Evolutionary conservation across 1,284 basidiomycete genomes (phyloP), one percentile per base, ranked within the genome.

Genomic region (Cryptococcus sp.): DNA sequence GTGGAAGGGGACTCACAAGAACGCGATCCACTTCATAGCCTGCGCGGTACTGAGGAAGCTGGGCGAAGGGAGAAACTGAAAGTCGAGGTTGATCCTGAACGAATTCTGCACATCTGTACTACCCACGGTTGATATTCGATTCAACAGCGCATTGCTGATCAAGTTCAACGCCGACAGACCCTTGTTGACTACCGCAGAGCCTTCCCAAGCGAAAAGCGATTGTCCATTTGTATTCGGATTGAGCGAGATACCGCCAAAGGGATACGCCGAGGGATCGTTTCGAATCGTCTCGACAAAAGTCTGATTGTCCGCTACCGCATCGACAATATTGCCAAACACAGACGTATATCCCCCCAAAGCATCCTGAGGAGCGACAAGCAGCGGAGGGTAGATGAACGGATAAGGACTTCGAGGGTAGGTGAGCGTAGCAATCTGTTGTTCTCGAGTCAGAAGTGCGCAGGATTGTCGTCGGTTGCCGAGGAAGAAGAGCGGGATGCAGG

Each of bases 401-500:
- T 45, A 60, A 19, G 33, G 5, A 26, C 50, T 49, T 5, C 18
- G 33, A 10, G 62, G 59, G 37, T 59, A 66, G 1, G 57, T 53
- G 14, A 64, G 39, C 2, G 47, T 37, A 22, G 49, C 50, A 11
- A 57, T 23, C 3, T 21, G 18, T 36, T 52, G 46, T 10, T 51
- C 48, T 9, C 33, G 24, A 5, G 48, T 47, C 12, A 53, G 22
- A 4, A 50, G 45, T 14, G 41, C 60, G 65, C 82, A 86, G 0
- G 78, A 78, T 48, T 79, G 76, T 5, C 75, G 54, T 33, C 78
- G 76, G 40, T 74, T 72, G 1, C 69, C 66, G 46, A 87, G 72
- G 75, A 83, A 86, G 52, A 84, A 75, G 5, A 85, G 68, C 0
- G 85, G 84, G 32, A 85, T 76, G 35, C 80, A 79, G 0, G 82